phyloP scores from a whole-genome alignment of 176 grass and related monocot species.

The Cocos nucifera region DNA sequence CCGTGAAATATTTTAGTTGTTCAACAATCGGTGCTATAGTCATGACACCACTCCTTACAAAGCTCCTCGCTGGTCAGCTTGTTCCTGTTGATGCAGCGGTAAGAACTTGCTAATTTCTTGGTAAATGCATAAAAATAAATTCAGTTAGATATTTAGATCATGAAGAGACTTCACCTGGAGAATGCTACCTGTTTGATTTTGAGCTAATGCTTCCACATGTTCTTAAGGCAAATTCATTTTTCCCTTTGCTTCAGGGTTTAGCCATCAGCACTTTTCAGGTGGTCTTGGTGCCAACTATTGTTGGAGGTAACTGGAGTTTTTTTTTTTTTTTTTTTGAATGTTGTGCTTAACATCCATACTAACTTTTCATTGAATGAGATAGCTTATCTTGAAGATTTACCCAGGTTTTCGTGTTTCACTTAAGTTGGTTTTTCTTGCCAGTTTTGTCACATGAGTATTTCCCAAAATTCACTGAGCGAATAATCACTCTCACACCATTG shows the following conservation, averaged over 20 bases:
- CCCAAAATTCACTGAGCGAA: slow-evolving; percentile 70
- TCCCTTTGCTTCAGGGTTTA: slow-evolving; percentile 45
- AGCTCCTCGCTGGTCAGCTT: slow-evolving; percentile 82
- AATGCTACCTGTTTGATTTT: background rate
- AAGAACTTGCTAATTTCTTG: slow-evolving; percentile 27
- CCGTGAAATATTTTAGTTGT: slow-evolving; percentile 44
- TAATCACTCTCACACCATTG: slow-evolving; percentile 69
- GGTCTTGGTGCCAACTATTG: slow-evolving; percentile 71
- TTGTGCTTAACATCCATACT: background rate
- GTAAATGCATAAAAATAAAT: no score
- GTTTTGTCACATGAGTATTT: slow-evolving; percentile 82
- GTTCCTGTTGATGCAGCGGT: slow-evolving; percentile 93
- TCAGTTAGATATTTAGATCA: no score
- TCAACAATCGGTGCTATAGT: slow-evolving; percentile 94
- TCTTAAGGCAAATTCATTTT: slow-evolving; percentile 11
- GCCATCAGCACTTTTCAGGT: slow-evolving; percentile 99
- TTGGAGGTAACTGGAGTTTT: slow-evolving; percentile 51
- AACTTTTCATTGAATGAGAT: no score
- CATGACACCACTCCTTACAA: slow-evolving; percentile 94
- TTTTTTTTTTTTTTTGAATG: slow-evolving; percentile 16
- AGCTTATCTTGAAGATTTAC: no score
- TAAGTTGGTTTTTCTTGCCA: slow-evolving; percentile 12
- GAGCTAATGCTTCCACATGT: slow-evolving; percentile 1
- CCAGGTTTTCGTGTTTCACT: no score
- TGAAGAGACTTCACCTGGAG: no score